A percentile compares a stretch with the other conserved stretches of the same genome.
phyloP scores from a whole-genome alignment of 331 rosid genomes.

The Telfairia occidentalis region DNA sequence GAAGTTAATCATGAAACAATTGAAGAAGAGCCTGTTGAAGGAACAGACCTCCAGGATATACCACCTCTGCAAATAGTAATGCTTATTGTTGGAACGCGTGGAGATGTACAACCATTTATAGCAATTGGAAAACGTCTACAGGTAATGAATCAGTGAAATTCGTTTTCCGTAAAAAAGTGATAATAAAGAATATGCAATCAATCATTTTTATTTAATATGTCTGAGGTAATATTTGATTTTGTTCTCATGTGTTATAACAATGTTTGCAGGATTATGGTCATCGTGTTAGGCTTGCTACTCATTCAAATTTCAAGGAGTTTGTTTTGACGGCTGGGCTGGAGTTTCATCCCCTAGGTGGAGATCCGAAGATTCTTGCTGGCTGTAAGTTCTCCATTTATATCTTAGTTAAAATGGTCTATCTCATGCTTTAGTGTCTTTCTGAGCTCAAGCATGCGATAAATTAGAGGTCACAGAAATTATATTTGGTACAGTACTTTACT shows the following conservation, averaged over 20 bases:
- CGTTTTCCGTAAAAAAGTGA: neutral
- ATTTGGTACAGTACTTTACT: neutral
- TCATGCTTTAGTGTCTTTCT: neutral
- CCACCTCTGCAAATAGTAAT: conserved; percentile 83
- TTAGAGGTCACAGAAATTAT: neutral
- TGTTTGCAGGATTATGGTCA: conserved; percentile 93
- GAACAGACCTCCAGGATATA: conserved; percentile 45
- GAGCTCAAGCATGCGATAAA: neutral
- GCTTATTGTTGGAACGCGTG: conserved; percentile 98
- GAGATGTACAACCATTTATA: conserved; percentile 94
- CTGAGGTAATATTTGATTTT: neutral
- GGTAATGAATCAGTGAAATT: conserved; percentile 41
- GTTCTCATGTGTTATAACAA: conserved; percentile 4
- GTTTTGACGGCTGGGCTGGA: conserved; percentile 98
- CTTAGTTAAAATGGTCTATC: neutral
- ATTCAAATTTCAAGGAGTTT: conserved; percentile 96
- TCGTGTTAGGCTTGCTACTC: conserved; percentile 95
- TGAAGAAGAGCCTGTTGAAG: conserved; percentile 50
- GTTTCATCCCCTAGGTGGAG: conserved; percentile 91
- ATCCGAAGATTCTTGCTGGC: conserved; percentile 96
- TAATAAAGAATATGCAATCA: neutral
- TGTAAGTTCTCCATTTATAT: conserved; percentile 42
- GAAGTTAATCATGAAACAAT: conserved; percentile 17
- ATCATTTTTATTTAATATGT: neutral
- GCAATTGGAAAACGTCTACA: conserved; percentile 95